These are phyloP conservation scores for Pythium chondricola DNA, from an alignment of 352 stramenopile species.

Conservation along the genomic window DNA sequence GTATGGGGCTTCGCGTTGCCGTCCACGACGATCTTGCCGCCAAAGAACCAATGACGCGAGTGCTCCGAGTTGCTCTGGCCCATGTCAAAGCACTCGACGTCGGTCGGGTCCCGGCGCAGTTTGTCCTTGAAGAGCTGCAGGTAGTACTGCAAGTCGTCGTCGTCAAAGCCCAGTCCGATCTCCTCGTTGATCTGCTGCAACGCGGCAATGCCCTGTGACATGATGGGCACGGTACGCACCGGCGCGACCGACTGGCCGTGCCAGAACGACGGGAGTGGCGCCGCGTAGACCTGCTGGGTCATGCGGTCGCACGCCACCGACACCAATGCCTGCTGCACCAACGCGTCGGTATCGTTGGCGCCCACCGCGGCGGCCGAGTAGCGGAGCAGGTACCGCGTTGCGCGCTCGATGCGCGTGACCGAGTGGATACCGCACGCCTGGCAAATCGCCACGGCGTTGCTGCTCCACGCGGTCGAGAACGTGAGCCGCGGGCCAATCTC, in stretches of 20 bases:
- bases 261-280: constrained; percentile 90
- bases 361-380: constrained; percentile 31
- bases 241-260: constrained; percentile 71
- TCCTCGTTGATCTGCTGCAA: constrained; percentile 95
- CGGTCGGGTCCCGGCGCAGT: constrained; percentile 95
- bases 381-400: constrained; percentile 86
- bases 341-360: constrained; percentile 29
- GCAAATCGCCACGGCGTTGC: constrained; percentile 97
- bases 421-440: constrained; percentile 86
- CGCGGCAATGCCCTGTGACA: constrained; percentile 90
- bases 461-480: constrained; percentile 98
- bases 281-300: constrained; percentile 96
- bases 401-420: constrained; percentile 93
- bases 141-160: constrained; percentile 99
- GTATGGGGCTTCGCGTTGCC: constrained; percentile 94
- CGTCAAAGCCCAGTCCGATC: constrained; percentile 97
- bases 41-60: constrained; percentile 99
- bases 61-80: constrained; percentile 98
- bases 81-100: constrained; percentile 99
- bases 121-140: constrained; percentile 96
- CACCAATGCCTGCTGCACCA: constrained; percentile 55
- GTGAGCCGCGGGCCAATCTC: constrained; percentile 98
- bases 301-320: constrained; percentile 90
- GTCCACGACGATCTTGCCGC: constrained; percentile 98
- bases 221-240: constrained; percentile 92